Percentiles rank a stretch among this genome's conserved stretches.
phyloP scores from a whole-genome alignment of 1,139 yeast genomes.

The Candida dubliniensis region DNA sequence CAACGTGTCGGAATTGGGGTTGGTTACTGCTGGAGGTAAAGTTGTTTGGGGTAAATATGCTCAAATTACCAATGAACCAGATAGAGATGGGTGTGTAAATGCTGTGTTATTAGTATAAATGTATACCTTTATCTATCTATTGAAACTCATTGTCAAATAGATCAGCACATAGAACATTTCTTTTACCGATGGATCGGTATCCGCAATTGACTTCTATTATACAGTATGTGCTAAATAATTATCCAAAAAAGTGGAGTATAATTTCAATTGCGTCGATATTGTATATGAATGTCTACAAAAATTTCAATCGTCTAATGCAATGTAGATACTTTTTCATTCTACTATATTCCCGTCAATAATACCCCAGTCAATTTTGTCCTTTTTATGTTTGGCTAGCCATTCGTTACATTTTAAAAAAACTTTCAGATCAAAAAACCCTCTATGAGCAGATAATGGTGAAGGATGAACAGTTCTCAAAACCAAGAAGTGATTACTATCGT shows the following conservation, averaged over 20 bases:
- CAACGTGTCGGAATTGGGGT: constrained; percentile 93
- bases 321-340: not conserved
- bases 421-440: constrained; percentile 75
- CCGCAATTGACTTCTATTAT: constrained; percentile 45
- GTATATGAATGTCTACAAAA: too few relatives aligned
- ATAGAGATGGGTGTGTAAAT: constrained; percentile 98
- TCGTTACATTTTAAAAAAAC: constrained; percentile 74
- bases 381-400: constrained; percentile 59
- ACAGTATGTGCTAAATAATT: too few relatives aligned
- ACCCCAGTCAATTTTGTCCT: constrained; percentile 66
- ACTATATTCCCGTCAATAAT: constrained; percentile 29
- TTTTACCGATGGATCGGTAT: constrained; percentile 54
- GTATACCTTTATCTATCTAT: not conserved
- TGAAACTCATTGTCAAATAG: constrained; percentile 40
- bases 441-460: constrained; percentile 84
- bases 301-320: too few relatives aligned
- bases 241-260: too few relatives aligned
- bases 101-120: constrained; percentile 78
- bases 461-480: constrained; percentile 86
- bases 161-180: constrained; percentile 48
- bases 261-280: too few relatives aligned
- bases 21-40: constrained; percentile 99
- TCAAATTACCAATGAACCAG: constrained; percentile 98
- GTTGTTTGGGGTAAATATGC: constrained; percentile 99
- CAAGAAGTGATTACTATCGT: constrained; percentile 29